These are phyloP conservation scores for Somion occarium DNA, from an alignment of 1,284 basidiomycete species.

Conservation along the genomic window DNA sequence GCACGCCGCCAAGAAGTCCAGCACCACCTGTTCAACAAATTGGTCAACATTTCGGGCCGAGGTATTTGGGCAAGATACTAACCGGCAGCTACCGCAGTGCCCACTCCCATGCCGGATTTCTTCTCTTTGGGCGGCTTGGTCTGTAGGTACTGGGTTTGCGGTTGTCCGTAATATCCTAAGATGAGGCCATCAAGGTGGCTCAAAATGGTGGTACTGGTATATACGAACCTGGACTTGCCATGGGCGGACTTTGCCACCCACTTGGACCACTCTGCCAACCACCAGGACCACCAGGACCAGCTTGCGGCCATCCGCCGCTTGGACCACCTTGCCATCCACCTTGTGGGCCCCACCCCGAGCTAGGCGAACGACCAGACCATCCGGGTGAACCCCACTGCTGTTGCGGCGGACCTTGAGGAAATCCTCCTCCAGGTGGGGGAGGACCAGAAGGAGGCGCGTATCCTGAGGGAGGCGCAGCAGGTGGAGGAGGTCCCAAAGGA, in stretches of 20 bases:
- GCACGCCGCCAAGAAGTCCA: slow-evolving; percentile 53
- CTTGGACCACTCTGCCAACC: background rate
- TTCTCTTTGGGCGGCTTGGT: slow-evolving; percentile 12
- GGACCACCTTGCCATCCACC: slow-evolving; percentile 9
- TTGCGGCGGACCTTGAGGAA: slow-evolving; percentile 9
- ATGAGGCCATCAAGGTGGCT: no score
- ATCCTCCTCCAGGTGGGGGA: slow-evolving; percentile 29
- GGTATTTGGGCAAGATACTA: slow-evolving; percentile 13
- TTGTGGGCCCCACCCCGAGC: slow-evolving; percentile 20
- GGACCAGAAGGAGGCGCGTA: slow-evolving; percentile 42
- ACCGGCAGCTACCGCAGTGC: slow-evolving; percentile 37
- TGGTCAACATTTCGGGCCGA: slow-evolving; percentile 6
- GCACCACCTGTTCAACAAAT: slow-evolving; percentile 40
- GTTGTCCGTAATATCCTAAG: slow-evolving; percentile 6
- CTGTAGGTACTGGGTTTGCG: slow-evolving; percentile 12
- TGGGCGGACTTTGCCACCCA: slow-evolving; percentile 4
- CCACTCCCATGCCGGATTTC: slow-evolving; percentile 39
- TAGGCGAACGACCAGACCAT: slow-evolving; percentile 8
- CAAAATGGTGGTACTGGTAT: no score
- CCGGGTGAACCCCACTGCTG: slow-evolving; percentile 20
- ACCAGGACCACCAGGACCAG: background rate
- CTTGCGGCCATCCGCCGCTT: background rate
- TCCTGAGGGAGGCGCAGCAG: slow-evolving; percentile 28
- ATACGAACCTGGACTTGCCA: background rate
- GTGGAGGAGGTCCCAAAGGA: slow-evolving; percentile 46